Evolutionary conservation across 2,329 filamentous ascomycete genomes (phyloP), one percentile per base, ranked within the genome.

Genomic region (Clonostachys chloroleuca): DNA sequence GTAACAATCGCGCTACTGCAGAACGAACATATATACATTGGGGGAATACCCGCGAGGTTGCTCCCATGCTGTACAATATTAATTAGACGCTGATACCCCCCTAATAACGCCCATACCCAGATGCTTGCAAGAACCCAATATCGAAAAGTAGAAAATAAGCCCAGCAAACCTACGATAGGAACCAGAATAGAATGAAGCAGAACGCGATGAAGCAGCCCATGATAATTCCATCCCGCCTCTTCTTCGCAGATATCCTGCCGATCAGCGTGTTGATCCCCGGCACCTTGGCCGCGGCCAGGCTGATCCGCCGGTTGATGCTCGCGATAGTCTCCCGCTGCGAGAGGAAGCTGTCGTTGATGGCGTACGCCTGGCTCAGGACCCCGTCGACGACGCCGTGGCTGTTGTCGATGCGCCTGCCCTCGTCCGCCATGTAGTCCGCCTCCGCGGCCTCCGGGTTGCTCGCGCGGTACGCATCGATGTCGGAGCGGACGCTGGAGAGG

Each of bases 371-470:
- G 62, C 87, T 92, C 50, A 99, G 76, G 34, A 99, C 91, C 52
- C 82, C 87, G 65, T 99, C 94, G 43, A 90, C 86, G 75, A 95
- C 84, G 56, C 83, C 87, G 68, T 97, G 87, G 60, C 89, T 95
- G 63, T 90, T 86, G 62, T 99, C 94, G 61, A 99, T 83, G 53
- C 88, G 81, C 52, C 77, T 74, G 45, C 94, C 81, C 77, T 99
- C 94, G 58, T 89, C 87, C 30, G 99, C 79, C 92, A 99, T 96
- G 73, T 97, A 99, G 51, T 99, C 92, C 42, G 90, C 90, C 70
- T 97, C 94, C 47, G 86, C 87, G 4, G 84, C 83, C 56, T 82
- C 87, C 9, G 89, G 89, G 63, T 95, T 94, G 48, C 81, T 83
- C 44, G 86, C 81, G 47, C 87, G 88, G 72, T 96, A 96, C 47